Base-by-base conservation (phyloP, 495 filamentous ascomycete genomes). In the Xylaria scruposa region DNA sequence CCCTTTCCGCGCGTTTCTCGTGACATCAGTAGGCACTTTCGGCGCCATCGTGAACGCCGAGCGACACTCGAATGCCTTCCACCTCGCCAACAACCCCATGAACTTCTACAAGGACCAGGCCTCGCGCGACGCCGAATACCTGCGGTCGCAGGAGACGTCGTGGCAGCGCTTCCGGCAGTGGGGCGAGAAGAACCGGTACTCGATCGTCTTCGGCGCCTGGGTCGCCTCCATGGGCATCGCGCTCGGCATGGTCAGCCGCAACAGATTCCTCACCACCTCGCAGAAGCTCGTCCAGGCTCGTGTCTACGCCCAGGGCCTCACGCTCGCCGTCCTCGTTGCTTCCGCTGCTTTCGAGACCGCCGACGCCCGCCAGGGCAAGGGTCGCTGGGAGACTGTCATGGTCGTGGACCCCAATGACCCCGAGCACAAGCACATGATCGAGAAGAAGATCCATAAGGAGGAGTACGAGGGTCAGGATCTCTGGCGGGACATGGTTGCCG, bases 261-360 rank as follows among this genome's bases (percentile, higher is more conserved):
- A 93, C 81, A 89, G 87, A 61, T 94, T 92, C 81, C 81, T 98
- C 8, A 89, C 85, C 24, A 88, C 87, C 1, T 80, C 85, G 74
- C 96, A 99, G 88, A 99, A 99, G 86, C 85, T 99, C 33, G 96
- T 99, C 24, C 96, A 99, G 86, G 97, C 97, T 12, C 90, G 96
- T 86, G 91, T 99, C 72, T 98, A 98, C 83, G 96, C 96, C n/a
- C 96, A 99, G 84, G 94, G 94, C 19, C 83, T 97, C 76, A 98
- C 96, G 61, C 83, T 99, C 21, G 93, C 92, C 77, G 93, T 98
- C 65, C 83, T 99, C 71, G 85, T 97, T 76, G 94, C 93, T 40
- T 92, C 90, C 70, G 95, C 97, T 49, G 94, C 89, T 21, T 92
- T 98, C 78, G 96, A 99, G 90, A 91, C 94, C 38, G 88, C 87